Conservation (phyloP, 202 grass and related monocot genomes). For the Elaeis oleifera region DNA sequence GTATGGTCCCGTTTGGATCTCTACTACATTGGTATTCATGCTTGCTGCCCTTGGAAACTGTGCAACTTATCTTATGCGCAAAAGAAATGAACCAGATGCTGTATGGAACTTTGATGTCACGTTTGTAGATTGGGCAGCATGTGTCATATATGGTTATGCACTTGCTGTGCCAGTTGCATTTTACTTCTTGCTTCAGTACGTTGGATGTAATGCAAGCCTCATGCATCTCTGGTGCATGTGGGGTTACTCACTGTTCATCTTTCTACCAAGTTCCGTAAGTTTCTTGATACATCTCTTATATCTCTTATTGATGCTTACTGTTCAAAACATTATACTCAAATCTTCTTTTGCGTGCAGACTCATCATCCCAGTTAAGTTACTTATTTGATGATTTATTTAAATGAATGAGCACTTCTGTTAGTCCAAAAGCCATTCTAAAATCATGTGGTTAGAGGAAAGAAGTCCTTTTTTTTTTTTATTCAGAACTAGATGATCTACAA, state of each 20-base stretch:
- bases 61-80: slow-evolving; percentile 78
- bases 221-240: slow-evolving; percentile 92
- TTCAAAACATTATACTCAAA: too few species aligned
- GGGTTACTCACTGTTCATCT: slow-evolving; percentile 95
- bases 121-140: slow-evolving; percentile 86
- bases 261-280: slow-evolving; percentile 84
- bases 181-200: slow-evolving; percentile 92
- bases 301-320: too few species aligned
- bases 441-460: too few species aligned
- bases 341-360: too few species aligned
- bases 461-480: too few species aligned
- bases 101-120: slow-evolving; percentile 87
- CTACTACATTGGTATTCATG: slow-evolving; percentile 82
- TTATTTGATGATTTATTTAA: too few species aligned
- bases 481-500: too few species aligned
- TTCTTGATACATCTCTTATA: slow-evolving; percentile 1
- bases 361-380: too few species aligned
- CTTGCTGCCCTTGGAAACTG: slow-evolving; percentile 76
- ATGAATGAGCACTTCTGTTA: too few species aligned
- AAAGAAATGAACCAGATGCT: slow-evolving; percentile 38
- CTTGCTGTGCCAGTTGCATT: slow-evolving; percentile 63
- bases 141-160: slow-evolving; percentile 82
- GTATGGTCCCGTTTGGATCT: slow-evolving; percentile 88
- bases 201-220: slow-evolving; percentile 65
- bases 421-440: too few species aligned